Evolutionary conservation across 2,329 filamentous ascomycete species (phyloP), one percentile per base, ranked within the genome.

Genomic region (Colletotrichum abscissum): DNA sequence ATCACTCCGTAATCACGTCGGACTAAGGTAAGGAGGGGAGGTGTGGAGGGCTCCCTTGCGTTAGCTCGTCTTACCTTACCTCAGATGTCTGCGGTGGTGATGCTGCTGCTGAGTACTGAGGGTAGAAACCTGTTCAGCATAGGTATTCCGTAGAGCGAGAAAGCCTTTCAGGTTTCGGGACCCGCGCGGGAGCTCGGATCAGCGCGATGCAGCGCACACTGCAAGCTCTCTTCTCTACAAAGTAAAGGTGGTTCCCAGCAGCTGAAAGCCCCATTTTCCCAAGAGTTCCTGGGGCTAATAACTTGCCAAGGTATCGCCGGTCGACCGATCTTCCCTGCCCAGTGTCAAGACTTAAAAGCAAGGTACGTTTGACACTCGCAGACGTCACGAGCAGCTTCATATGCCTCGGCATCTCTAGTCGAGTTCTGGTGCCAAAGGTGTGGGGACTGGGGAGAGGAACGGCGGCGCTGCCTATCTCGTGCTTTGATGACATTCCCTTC

Each of bases 371-470:
- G 28, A 28, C 28, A 28, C 28, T 28, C 19, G 24, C 19, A 33
- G 62, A 64, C 28, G 33, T 33, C 62, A 24, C 64, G 28, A 42
- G 35, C 19, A 54, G 30, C 38, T 52, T 70, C 22, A 42, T 70
- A 42, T 70, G 63, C 63, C 63, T 70, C 63, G 63, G 68, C 68
- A 70, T 54, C n/a, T 19, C 33, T 35, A 19, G 42, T 22, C 42
- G 42, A 22, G 42, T 49, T 22, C 22, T 42, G 6, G 33, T 38
- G 33, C 33, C 22, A 49, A 49, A 42, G 38, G 16, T 2, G 38
- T 16, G 38, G 16, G 16, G 38, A 35, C 33, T 35, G 16, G 38
- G 35, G 5, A 14, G 35, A 42, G 16, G 42, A 19, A 19, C 42
- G 19, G 42, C 19, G 30, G 30, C 30, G 19, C 19, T 46, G 42